Evolutionary conservation across 1,284 basidiomycete genomes (phyloP).

Genomic region (Ganoderma sinense): DNA sequence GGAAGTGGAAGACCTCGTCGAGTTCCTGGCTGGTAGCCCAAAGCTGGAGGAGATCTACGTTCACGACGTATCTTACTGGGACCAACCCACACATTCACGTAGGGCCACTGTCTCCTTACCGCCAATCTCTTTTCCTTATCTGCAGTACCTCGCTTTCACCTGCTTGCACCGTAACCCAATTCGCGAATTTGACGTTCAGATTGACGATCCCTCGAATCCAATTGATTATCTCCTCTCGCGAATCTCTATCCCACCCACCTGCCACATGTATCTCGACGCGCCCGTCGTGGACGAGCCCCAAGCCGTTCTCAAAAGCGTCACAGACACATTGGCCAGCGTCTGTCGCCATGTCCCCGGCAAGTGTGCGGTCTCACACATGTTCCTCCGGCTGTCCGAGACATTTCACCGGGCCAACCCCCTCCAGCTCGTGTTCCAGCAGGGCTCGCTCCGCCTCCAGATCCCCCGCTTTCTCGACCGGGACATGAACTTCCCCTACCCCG

Average conservation of each 20-base stretch:
- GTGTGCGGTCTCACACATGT: background rate
- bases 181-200: too few species aligned
- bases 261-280: conserved; percentile 1
- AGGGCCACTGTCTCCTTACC: background rate
- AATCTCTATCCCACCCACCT: background rate
- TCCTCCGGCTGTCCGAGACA: background rate
- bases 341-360: background rate
- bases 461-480: background rate
- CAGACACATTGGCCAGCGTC: background rate
- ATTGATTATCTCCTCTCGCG: background rate
- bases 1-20: background rate
- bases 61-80: background rate
- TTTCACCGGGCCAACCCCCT: background rate
- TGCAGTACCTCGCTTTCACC: conserved; percentile 3
- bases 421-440: background rate
- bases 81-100: too few species aligned
- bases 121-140: background rate
- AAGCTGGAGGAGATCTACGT: conserved; percentile 7
- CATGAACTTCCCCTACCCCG: too few species aligned
- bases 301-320: background rate
- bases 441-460: background rate
- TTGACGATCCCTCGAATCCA: background rate
- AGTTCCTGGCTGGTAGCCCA: conserved; percentile 8
- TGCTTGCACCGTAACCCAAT: too few species aligned
- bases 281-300: background rate